Conservation (phyloP, 1,284 basidiomycete species). For the Rhodotorula sp. region DNA sequence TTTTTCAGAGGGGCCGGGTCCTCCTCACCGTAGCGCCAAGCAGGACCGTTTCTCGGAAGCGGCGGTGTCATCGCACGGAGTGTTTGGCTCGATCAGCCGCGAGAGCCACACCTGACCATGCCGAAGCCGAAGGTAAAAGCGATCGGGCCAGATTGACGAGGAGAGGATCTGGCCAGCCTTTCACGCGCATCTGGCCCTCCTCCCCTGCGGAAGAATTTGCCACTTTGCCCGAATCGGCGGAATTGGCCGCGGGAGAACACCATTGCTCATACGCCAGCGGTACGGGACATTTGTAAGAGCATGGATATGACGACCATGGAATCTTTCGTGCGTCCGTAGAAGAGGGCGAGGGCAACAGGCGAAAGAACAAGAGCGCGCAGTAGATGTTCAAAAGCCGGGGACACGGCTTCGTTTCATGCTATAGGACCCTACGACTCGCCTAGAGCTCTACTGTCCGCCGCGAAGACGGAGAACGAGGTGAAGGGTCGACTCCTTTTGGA, state of each 20-base stretch:
- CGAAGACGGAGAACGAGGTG: conserved; percentile 78
- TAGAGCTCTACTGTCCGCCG: conserved; percentile 25
- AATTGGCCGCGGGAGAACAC: background rate
- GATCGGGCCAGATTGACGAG: background rate
- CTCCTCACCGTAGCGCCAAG: too few species aligned
- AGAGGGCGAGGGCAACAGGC: too few species aligned
- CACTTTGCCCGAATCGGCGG: background rate
- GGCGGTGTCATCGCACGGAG: background rate
- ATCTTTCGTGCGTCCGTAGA: too few species aligned
- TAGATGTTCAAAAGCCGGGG: background rate
- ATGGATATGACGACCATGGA: too few species aligned
- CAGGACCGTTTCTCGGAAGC: too few species aligned
- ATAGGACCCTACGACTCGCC: background rate
- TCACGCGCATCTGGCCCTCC: background rate
- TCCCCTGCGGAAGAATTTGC: background rate
- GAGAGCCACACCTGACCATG: background rate
- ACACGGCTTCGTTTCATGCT: background rate
- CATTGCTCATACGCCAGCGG: too few species aligned
- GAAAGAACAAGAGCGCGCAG: too few species aligned
- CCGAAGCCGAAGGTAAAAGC: background rate
- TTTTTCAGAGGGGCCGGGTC: too few species aligned
- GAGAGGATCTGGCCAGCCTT: background rate
- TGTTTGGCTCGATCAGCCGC: background rate
- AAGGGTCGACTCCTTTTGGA: conserved; percentile 93
- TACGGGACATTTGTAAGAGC: too few species aligned